phyloP scores from a whole-genome alignment of 2,329 filamentous ascomycete species.

The Epichloe sylvatica region DNA sequence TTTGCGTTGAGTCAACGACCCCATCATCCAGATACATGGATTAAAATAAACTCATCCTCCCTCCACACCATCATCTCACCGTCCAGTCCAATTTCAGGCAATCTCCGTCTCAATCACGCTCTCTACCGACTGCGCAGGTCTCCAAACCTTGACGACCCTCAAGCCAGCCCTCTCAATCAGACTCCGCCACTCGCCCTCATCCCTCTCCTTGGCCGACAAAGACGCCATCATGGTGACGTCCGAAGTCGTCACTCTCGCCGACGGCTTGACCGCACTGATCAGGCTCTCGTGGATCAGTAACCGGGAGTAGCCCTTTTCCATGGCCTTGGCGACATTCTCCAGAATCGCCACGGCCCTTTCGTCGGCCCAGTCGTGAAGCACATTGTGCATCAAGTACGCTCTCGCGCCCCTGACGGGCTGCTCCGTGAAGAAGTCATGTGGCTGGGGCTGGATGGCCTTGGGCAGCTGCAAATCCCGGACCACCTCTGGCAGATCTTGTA shows the following conservation, averaged over 20 bases:
- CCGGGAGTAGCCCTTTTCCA: slow-evolving; percentile 22
- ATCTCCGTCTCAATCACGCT: slow-evolving; percentile 17
- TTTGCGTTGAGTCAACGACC: too few species aligned
- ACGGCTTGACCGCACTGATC: slow-evolving; percentile 16
- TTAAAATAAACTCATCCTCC: too few species aligned
- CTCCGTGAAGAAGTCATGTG: slow-evolving; percentile 22
- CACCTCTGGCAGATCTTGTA: slow-evolving; percentile 22
- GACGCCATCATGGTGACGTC: slow-evolving; percentile 23
- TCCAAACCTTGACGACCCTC: slow-evolving; percentile 19
- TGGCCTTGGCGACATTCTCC: slow-evolving; percentile 8
- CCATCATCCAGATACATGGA: too few species aligned
- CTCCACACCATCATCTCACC: not conserved
- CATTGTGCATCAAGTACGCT: slow-evolving; percentile 32
- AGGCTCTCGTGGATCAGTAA: slow-evolving; percentile 24
- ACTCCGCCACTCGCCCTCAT: slow-evolving; percentile 17
- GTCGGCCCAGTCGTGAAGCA: slow-evolving; percentile 37
- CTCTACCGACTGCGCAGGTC: slow-evolving; percentile 13
- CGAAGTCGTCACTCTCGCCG: slow-evolving; percentile 16
- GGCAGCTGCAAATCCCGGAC: slow-evolving; percentile 13
- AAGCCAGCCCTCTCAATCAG: slow-evolving; percentile 14
- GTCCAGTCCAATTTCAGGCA: not conserved
- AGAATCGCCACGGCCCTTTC: slow-evolving; percentile 22
- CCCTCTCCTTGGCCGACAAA: slow-evolving; percentile 18
- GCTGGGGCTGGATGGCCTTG: slow-evolving; percentile 14
- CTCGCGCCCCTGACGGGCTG: slow-evolving; percentile 27